phyloP scores from a whole-genome alignment of 768 basidiomycete genomes.

The Sporobolomyces roseus region DNA sequence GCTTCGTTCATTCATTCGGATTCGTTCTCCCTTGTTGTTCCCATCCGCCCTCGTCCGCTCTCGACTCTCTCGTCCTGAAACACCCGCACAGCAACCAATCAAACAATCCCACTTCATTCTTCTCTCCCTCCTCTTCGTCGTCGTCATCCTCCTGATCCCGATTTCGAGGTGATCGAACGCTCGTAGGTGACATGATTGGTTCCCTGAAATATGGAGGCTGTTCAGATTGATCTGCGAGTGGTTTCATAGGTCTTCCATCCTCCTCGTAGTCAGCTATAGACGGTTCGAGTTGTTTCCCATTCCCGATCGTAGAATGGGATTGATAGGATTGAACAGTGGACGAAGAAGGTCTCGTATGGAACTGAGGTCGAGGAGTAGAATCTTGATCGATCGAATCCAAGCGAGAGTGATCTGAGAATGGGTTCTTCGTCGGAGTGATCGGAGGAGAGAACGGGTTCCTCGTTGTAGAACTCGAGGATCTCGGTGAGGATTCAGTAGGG shows the following conservation, averaged over 20 bases:
- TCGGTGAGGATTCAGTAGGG: too few relatives aligned
- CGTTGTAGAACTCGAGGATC: too few relatives aligned
- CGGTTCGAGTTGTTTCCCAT: too few relatives aligned
- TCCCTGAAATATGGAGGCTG: too few relatives aligned
- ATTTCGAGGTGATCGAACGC: neutral
- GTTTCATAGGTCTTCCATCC: neutral
- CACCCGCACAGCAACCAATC: slow-evolving; percentile 28
- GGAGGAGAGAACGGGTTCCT: slow-evolving; percentile 17
- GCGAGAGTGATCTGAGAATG: slow-evolving; percentile 4
- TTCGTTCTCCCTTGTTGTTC: slow-evolving; percentile 26
- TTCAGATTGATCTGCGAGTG: neutral
- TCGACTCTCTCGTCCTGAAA: neutral
- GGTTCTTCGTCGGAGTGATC: slow-evolving; percentile 6
- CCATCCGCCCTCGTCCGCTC: neutral
- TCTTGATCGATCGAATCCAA: neutral
- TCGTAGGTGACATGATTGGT: too few relatives aligned
- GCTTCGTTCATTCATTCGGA: slow-evolving; percentile 20
- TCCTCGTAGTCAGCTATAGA: neutral
- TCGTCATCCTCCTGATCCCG: neutral
- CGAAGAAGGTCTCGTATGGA: too few relatives aligned
- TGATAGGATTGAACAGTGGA: too few relatives aligned
- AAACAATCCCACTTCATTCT: slow-evolving; percentile 1
- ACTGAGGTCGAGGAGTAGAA: too few relatives aligned
- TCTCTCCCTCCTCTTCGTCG: neutral
- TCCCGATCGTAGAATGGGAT: too few relatives aligned